These are phyloP conservation scores for Neofusicoccum ribis DNA, from an alignment of 2,329 filamentous ascomycete species.

Conservation along the genomic window DNA sequence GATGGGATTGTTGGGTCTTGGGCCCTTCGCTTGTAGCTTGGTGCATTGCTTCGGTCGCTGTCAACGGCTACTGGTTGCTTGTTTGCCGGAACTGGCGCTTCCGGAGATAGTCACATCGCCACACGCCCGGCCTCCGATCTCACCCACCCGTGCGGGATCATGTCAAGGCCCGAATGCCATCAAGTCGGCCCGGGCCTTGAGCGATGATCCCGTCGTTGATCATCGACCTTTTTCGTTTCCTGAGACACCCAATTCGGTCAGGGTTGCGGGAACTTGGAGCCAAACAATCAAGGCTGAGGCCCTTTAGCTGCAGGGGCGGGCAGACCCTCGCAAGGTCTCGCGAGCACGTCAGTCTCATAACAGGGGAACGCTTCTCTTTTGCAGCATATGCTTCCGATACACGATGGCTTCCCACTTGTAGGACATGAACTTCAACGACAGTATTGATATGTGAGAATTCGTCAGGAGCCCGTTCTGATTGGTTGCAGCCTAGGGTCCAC, in stretches of 20 bases:
- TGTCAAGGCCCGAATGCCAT: not conserved
- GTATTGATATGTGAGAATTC: too few species aligned
- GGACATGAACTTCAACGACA: too few species aligned
- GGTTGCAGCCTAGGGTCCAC: too few species aligned
- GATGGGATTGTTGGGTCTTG: not conserved
- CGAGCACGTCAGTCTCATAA: not conserved
- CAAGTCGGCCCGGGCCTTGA: not conserved
- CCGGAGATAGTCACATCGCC: slow-evolving; percentile 6
- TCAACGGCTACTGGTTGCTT: slow-evolving; percentile 9
- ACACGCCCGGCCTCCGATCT: slow-evolving; percentile 2
- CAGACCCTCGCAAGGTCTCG: not conserved
- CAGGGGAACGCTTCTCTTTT: too few species aligned
- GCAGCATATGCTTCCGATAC: too few species aligned
- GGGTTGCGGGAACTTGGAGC: not conserved
- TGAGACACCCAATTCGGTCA: not conserved
- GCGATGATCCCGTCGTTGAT: not conserved
- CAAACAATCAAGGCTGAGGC: not conserved
- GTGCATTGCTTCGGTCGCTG: slow-evolving; percentile 10
- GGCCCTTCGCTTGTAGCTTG: slow-evolving; percentile 8
- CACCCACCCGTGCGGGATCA: not conserved
- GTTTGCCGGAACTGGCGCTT: not conserved
- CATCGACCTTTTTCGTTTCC: not conserved
- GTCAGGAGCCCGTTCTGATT: too few species aligned
- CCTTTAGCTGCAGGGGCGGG: not conserved
- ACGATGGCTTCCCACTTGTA: too few species aligned